Evolutionary conservation across 495 filamentous ascomycete genomes (phyloP).

Genomic region (Cercophora samala): DNA sequence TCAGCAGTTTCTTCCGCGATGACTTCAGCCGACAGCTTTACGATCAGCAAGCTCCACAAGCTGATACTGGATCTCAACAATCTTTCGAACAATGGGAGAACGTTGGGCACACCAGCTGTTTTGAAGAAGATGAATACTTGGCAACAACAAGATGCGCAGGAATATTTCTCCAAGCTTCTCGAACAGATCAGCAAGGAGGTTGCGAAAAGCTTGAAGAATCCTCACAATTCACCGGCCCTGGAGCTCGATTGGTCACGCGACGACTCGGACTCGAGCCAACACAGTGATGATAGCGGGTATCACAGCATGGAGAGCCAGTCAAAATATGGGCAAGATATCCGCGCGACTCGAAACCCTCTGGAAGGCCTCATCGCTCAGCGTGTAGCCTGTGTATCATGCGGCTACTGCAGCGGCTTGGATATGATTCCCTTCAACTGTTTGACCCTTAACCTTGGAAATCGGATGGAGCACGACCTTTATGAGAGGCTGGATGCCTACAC

Average conservation of each 20-base stretch:
- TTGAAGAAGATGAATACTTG: constrained; percentile 86
- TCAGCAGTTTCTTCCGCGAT: constrained; percentile 37
- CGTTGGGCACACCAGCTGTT: constrained; percentile 71
- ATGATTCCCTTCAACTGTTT: constrained; percentile 93
- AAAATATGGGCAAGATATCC: constrained; percentile 26
- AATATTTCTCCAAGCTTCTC: constrained; percentile 89
- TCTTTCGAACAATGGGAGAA: constrained; percentile 60
- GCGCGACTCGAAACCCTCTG: constrained; percentile 56
- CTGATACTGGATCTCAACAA: constrained; percentile 67
- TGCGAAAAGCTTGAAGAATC: constrained; percentile 42
- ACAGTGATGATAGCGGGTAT: constrained; percentile 50
- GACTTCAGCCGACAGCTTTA: constrained; percentile 24
- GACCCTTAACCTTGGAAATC: constrained; percentile 70
- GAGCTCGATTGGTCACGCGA: constrained; percentile 31
- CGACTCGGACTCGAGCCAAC: constrained; percentile 40
- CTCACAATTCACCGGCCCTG: constrained; percentile 36
- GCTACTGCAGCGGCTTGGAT: constrained; percentile 79
- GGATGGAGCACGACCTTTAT: constrained; percentile 58
- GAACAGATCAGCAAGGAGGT: constrained; percentile 83
- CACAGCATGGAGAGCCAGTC: constrained; percentile 34
- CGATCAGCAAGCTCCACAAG: constrained; percentile 52
- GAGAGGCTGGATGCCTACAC: constrained; percentile 85
- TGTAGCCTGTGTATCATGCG: constrained; percentile 83
- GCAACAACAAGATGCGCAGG: constrained; percentile 98
- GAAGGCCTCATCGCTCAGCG: constrained; percentile 87